phyloP scores from a whole-genome alignment of 2,329 filamentous ascomycete genomes.

The Penicillium sp. region DNA sequence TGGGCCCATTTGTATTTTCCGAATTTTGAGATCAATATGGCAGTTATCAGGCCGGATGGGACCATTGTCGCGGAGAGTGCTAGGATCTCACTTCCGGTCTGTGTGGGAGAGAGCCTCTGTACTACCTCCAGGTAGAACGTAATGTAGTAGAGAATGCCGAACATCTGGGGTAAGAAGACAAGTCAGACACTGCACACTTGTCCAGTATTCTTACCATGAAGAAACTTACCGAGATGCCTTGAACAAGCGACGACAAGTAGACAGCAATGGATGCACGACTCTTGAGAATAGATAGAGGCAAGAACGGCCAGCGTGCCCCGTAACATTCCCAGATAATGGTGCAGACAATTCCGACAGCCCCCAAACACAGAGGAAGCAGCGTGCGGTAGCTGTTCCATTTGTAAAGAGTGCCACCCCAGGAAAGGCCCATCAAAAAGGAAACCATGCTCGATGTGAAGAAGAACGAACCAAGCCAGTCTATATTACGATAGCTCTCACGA shows the following conservation, averaged over 20 bases:
- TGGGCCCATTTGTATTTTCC: conserved; percentile 14
- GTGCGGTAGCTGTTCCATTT: conserved; percentile 40
- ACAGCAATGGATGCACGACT: conserved; percentile 5
- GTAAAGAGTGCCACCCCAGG: conserved; percentile 43
- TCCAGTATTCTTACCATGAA: background rate
- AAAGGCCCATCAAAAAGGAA: conserved; percentile 40
- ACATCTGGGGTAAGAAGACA: conserved; percentile 5
- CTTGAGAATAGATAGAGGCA: conserved; percentile 2
- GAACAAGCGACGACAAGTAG: conserved; percentile 2
- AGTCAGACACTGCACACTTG: background rate
- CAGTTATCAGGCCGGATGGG: conserved; percentile 9
- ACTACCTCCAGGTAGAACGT: conserved; percentile 6
- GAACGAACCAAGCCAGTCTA: conserved; percentile 43
- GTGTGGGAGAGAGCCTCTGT: conserved; percentile 2
- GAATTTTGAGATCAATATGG: conserved; percentile 8
- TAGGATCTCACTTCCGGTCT: conserved; percentile 4
- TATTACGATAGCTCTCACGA: conserved; percentile 14
- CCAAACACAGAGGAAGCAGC: conserved; percentile 38
- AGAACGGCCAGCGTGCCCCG: conserved; percentile 6
- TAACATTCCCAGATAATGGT: conserved; percentile 34
- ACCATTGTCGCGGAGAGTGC: conserved; percentile 19
- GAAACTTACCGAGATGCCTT: background rate
- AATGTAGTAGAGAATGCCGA: conserved; percentile 9
- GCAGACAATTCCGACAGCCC: conserved; percentile 28
- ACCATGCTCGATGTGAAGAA: conserved; percentile 42